Conservation (phyloP, 495 filamentous ascomycete genomes). For the Podospora fimiseda region DNA sequence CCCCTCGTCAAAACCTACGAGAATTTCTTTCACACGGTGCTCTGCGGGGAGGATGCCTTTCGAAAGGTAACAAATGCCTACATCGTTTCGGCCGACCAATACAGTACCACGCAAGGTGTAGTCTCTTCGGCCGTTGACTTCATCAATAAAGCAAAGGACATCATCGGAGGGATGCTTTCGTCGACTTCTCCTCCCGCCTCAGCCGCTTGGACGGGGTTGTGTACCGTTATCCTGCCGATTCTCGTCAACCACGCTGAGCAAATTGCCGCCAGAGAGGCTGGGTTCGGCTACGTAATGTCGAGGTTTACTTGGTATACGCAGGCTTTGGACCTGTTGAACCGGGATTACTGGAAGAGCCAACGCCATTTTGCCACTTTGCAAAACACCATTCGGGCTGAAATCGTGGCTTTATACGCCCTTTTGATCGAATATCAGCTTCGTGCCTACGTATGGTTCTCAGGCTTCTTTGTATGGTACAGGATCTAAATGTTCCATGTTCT, state of each 20-base stretch:
- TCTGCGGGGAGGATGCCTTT: constrained; percentile 9
- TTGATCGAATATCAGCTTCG: constrained; percentile 20
- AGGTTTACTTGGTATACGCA: constrained; percentile 18
- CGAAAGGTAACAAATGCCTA: constrained; percentile 10
- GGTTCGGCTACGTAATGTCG: constrained; percentile 23
- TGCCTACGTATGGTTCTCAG: no score
- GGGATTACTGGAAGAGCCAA: constrained; percentile 18
- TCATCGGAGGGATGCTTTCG: constrained; percentile 4
- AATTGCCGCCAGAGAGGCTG: constrained; percentile 14
- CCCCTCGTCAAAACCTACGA: constrained; percentile 18
- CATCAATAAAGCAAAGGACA: constrained; percentile 11
- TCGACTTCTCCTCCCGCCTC: constrained; percentile 12
- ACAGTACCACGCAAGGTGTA: constrained; percentile 6
- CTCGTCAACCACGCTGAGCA: constrained; percentile 20
- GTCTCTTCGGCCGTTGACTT: constrained; percentile 16
- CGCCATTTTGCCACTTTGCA: constrained; percentile 9
- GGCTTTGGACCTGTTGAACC: constrained; percentile 16
- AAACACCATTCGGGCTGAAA: constrained; percentile 7
- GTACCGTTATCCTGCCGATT: constrained; percentile 16
- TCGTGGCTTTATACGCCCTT: constrained; percentile 15
- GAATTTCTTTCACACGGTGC: constrained; percentile 10
- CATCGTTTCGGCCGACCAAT: constrained; percentile 1
- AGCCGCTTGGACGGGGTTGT: constrained; percentile 17
- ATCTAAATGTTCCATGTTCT: no score
- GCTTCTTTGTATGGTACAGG: no score